Conservation (phyloP, 2,329 filamentous ascomycete genomes). For the Ploettnerulaceae sp. region DNA sequence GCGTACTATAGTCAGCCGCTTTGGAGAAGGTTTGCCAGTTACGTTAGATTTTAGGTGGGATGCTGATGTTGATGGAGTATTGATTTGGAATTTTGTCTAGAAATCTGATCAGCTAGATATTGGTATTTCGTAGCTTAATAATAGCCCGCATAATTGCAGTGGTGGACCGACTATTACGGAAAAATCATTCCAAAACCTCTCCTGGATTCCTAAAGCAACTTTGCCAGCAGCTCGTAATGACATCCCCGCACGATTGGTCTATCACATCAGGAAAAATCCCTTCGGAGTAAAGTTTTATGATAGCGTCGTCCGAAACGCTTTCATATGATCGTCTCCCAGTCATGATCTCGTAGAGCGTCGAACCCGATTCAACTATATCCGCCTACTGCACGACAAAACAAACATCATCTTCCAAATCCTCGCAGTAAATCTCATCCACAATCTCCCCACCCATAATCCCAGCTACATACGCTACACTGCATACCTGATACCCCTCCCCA, state of each 20-base stretch:
- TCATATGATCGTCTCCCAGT: constrained; percentile 28
- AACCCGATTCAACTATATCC: constrained; percentile 23
- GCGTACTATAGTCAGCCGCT: too few relatives aligned
- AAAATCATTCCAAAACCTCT: constrained; percentile 2
- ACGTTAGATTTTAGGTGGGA: too few relatives aligned
- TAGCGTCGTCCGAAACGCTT: constrained; percentile 11
- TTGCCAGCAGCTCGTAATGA: constrained; percentile 8
- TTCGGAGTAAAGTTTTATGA: constrained; percentile 10
- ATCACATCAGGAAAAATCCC: constrained; percentile 10
- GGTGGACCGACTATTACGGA: too few relatives aligned
- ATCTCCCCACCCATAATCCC: constrained; percentile 5
- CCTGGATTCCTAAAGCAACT: constrained; percentile 2
- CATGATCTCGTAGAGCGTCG: constrained; percentile 30
- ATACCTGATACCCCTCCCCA: neutral
- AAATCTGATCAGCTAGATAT: too few relatives aligned
- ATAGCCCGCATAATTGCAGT: too few relatives aligned
- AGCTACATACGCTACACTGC: neutral
- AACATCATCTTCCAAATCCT: constrained; percentile 10
- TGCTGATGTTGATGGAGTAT: too few relatives aligned
- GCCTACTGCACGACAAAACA: constrained; percentile 1
- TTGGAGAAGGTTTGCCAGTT: too few relatives aligned
- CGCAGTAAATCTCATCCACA: constrained; percentile 12
- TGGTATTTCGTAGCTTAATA: too few relatives aligned
- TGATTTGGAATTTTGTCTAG: too few relatives aligned
- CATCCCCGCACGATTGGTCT: constrained; percentile 8